Percentiles rank a stretch among this genome's conserved stretches.
Evolutionary conservation across 192 early-diverging fungal species (phyloP).

Genomic region (Phlyctochytrium planicorne): DNA sequence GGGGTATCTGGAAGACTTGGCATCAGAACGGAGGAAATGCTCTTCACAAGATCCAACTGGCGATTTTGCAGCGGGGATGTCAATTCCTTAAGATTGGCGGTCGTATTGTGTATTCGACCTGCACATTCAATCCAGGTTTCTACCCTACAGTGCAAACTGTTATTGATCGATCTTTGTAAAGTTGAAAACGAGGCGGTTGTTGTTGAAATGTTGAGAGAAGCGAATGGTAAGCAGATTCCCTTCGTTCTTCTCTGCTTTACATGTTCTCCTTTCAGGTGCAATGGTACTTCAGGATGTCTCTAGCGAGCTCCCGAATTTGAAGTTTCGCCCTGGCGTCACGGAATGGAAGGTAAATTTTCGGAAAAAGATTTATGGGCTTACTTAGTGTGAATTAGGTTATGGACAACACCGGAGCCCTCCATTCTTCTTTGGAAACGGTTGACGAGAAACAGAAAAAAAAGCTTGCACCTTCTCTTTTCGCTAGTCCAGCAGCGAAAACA

Average conservation of each 20-base stretch:
- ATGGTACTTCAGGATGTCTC: slow-evolving; percentile 88
- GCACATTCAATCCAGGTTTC: slow-evolving; percentile 86
- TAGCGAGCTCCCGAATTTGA: slow-evolving; percentile 71
- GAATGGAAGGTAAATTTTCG: slow-evolving; percentile 75
- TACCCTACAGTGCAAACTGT: neutral
- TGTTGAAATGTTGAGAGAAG: slow-evolving; percentile 69
- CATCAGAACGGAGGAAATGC: slow-evolving; percentile 67
- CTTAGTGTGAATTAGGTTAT: slow-evolving; percentile 48
- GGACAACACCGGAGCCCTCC: slow-evolving; percentile 62
- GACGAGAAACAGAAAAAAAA: slow-evolving; percentile 15
- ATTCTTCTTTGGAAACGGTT: slow-evolving; percentile 32
- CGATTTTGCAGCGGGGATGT: slow-evolving; percentile 84
- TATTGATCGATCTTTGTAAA: neutral
- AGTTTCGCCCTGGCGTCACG: slow-evolving; percentile 75
- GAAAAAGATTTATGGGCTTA: neutral
- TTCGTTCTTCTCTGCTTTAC: neutral
- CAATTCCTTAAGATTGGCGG: slow-evolving; percentile 89
- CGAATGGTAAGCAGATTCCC: slow-evolving; percentile 40
- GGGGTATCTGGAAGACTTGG: slow-evolving; percentile 90
- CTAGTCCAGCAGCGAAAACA: slow-evolving; percentile 29
- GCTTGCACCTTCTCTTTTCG: slow-evolving; percentile 37
- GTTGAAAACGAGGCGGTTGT: slow-evolving; percentile 97
- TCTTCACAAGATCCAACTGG: slow-evolving; percentile 82
- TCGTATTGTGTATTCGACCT: slow-evolving; percentile 96
- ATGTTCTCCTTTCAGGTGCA: slow-evolving; percentile 48